Conservation (phyloP, 2,329 filamentous ascomycete species). For the Teratosphaeria zuluensis region DNA sequence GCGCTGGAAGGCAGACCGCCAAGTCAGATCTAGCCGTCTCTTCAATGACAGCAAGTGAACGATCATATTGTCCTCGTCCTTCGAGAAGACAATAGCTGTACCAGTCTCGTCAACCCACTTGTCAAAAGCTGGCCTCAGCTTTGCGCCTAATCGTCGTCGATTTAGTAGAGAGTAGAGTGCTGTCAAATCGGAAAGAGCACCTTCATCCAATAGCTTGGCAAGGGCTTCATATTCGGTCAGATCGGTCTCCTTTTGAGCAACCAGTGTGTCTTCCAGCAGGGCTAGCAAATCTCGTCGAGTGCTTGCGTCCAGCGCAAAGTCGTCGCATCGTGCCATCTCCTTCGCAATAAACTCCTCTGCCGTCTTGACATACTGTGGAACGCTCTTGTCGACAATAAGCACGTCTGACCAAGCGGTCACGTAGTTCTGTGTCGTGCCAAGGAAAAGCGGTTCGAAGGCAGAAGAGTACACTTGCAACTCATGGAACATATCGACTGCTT, state of each 20-base stretch:
- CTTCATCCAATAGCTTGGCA: slow-evolving; percentile 60
- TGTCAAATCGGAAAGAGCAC: slow-evolving; percentile 60
- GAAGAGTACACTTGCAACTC: slow-evolving; percentile 72
- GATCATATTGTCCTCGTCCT: slow-evolving; percentile 77
- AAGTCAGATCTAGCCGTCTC: slow-evolving; percentile 64
- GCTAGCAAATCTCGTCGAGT: slow-evolving; percentile 70
- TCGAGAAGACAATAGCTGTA: slow-evolving; percentile 64
- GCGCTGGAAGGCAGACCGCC: slow-evolving; percentile 64
- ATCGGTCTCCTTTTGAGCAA: slow-evolving; percentile 53
- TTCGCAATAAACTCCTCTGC: slow-evolving; percentile 59
- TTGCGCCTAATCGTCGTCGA: slow-evolving; percentile 58
- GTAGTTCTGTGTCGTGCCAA: slow-evolving; percentile 58
- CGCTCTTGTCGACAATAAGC: slow-evolving; percentile 48
- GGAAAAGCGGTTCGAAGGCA: slow-evolving; percentile 67
- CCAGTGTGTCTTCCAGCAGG: slow-evolving; percentile 61
- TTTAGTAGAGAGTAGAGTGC: slow-evolving; percentile 69
- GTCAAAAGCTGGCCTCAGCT: slow-evolving; percentile 64
- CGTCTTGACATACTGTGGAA: slow-evolving; percentile 67
- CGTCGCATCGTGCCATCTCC: slow-evolving; percentile 68
- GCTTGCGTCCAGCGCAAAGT: slow-evolving; percentile 70
- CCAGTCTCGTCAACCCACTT: slow-evolving; percentile 71
- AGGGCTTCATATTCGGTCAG: slow-evolving; percentile 45
- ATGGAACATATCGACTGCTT: slow-evolving; percentile 73
- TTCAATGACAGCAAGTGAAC: slow-evolving; percentile 72
- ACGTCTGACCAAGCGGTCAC: slow-evolving; percentile 60